Evolutionary conservation across 768 basidiomycete species (phyloP).

Genomic region (Cytidiella melzeri): DNA sequence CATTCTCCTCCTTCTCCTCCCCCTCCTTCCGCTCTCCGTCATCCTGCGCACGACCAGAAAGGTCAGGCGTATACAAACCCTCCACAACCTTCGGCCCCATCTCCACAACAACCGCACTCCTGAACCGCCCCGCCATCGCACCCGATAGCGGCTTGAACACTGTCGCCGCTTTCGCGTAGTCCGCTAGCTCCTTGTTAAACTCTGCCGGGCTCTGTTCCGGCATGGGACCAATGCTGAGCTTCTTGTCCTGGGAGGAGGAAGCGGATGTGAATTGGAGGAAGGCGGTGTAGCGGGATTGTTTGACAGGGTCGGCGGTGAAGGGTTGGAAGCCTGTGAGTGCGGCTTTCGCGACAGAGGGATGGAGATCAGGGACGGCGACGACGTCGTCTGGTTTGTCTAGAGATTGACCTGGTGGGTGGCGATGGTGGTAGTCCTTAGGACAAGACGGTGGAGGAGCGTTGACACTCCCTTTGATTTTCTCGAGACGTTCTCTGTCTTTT

Average conservation of each 20-base stretch:
- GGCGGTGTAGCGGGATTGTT: slow-evolving; percentile 79
- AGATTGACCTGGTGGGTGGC: slow-evolving; percentile 20
- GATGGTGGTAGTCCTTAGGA: slow-evolving; percentile 14
- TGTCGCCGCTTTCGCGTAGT: slow-evolving; percentile 81
- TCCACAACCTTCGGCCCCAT: slow-evolving; percentile 53
- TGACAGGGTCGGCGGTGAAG: slow-evolving; percentile 66
- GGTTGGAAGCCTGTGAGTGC: slow-evolving; percentile 90
- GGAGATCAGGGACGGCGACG: slow-evolving; percentile 38
- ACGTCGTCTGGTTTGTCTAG: slow-evolving; percentile 27
- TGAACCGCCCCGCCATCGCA: slow-evolving; percentile 94
- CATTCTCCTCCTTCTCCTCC: slow-evolving; percentile 43
- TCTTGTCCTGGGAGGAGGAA: slow-evolving; percentile 38
- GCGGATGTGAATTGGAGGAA: slow-evolving; percentile 65
- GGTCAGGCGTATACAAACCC: slow-evolving; percentile 57
- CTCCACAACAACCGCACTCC: slow-evolving; percentile 71
- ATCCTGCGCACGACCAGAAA: neutral
- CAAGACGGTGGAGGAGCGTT: slow-evolving; percentile 22
- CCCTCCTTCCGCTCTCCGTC: slow-evolving; percentile 37
- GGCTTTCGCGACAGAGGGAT: slow-evolving; percentile 77
- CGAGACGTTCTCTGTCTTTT: slow-evolving; percentile 84
- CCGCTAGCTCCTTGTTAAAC: slow-evolving; percentile 76
- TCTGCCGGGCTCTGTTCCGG: slow-evolving; percentile 57
- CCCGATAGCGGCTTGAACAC: slow-evolving; percentile 90
- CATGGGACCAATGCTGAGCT: slow-evolving; percentile 42
- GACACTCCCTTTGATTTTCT: slow-evolving; percentile 37